These are phyloP conservation scores for Tuber umbilicatum DNA, from an alignment of 495 filamentous ascomycete species.

Conservation along the genomic window DNA sequence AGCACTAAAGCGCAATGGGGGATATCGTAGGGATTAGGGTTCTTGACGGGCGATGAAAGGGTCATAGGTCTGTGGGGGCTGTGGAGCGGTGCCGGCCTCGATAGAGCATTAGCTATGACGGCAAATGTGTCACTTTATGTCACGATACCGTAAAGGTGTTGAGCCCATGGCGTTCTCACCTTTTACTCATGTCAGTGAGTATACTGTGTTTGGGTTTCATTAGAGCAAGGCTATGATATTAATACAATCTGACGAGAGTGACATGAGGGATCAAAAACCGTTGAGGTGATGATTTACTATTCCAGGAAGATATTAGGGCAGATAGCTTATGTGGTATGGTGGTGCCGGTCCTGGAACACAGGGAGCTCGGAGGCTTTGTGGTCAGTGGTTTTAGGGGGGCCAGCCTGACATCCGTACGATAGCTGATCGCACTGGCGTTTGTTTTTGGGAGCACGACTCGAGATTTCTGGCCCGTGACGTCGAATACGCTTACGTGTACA, in stretches of 20 bases:
- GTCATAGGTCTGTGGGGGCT: background rate
- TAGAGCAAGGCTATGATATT: background rate
- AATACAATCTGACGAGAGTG: background rate
- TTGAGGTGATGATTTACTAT: background rate
- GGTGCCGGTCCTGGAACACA: background rate
- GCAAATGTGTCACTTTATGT: background rate
- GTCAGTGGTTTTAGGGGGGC: background rate
- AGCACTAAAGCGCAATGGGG: background rate
- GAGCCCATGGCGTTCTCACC: background rate
- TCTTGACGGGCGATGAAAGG: background rate
- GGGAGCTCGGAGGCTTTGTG: background rate
- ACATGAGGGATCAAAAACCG: background rate
- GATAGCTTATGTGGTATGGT: background rate
- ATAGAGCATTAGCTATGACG: background rate
- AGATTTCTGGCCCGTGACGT: slow-evolving; percentile 17
- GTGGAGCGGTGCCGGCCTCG: background rate
- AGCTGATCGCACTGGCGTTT: slow-evolving; percentile 7
- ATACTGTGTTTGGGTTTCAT: background rate
- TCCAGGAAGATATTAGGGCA: background rate
- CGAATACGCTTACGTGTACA: slow-evolving; percentile 31
- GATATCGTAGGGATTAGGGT: background rate
- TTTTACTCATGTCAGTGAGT: background rate
- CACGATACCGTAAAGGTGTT: background rate
- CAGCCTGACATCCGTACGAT: background rate
- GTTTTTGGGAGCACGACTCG: background rate